These are phyloP conservation scores for Trichoderma sp. DNA, from an alignment of 2,329 filamentous ascomycete species.

Conservation along the genomic window DNA sequence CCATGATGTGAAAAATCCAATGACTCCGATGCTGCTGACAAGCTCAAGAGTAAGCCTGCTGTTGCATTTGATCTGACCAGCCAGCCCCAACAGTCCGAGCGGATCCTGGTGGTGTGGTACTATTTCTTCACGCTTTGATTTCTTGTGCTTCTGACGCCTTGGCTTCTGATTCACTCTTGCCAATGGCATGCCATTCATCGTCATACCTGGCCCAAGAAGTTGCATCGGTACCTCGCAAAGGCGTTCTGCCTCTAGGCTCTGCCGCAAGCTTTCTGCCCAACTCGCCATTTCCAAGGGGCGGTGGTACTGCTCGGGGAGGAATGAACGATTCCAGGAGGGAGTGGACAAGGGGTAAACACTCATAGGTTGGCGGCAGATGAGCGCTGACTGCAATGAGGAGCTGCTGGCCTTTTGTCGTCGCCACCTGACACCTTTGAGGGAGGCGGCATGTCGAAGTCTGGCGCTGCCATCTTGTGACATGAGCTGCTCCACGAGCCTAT, in stretches of 20 bases:
- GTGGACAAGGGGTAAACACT: not conserved
- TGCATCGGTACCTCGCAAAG: slow-evolving; percentile 23
- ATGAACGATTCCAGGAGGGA: slow-evolving; percentile 22
- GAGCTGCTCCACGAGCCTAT: slow-evolving; percentile 66
- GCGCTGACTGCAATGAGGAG: slow-evolving; percentile 20
- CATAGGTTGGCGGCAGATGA: slow-evolving; percentile 23
- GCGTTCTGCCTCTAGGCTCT: slow-evolving; percentile 39
- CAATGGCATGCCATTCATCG: slow-evolving; percentile 19
- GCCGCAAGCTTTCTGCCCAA: slow-evolving; percentile 41
- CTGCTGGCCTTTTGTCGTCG: slow-evolving; percentile 43
- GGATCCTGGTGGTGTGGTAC: slow-evolving; percentile 64
- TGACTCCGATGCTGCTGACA: slow-evolving; percentile 69
- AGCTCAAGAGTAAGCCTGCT: slow-evolving; percentile 72
- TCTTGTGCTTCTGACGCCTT: slow-evolving; percentile 7
- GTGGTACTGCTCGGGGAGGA: slow-evolving; percentile 31
- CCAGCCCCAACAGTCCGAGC: slow-evolving; percentile 71
- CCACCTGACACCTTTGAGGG: slow-evolving; percentile 79
- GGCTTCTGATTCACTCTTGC: slow-evolving; percentile 8
- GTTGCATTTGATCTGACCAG: slow-evolving; percentile 63
- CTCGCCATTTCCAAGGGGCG: slow-evolving; percentile 38
- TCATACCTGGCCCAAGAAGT: not conserved
- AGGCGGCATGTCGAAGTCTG: slow-evolving; percentile 79
- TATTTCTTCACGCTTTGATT: not conserved
- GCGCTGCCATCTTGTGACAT: slow-evolving; percentile 78
- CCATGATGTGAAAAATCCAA: slow-evolving; percentile 72